phyloP scores from a whole-genome alignment of 2,329 filamentous ascomycete genomes.

The Epicoccum sorghinum region DNA sequence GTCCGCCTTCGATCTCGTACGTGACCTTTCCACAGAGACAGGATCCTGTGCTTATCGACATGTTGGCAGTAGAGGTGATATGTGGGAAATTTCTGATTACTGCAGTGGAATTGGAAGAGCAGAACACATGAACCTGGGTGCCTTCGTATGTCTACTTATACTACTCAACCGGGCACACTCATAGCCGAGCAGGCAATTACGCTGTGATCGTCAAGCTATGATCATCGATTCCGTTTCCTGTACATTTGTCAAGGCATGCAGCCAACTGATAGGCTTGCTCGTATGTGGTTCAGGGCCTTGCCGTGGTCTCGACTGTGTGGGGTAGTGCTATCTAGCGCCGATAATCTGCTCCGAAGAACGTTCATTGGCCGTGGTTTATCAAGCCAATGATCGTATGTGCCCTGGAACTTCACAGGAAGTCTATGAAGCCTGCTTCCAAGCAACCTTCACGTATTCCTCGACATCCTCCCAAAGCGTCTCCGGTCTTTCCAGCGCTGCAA shows the following conservation, averaged over 20 bases:
- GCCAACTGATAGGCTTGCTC: not conserved
- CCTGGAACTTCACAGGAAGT: too few relatives aligned
- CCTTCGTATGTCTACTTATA: not conserved
- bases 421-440: constrained; percentile 30
- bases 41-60: constrained; percentile 14
- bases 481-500: constrained; percentile 57
- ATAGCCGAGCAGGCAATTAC: not conserved
- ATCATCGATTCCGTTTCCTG: not conserved
- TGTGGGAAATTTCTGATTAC: not conserved
- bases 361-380: not conserved
- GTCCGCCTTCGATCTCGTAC: constrained; percentile 12
- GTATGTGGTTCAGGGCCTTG: not conserved
- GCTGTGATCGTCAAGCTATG: not conserved
- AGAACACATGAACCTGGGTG: too few relatives aligned
- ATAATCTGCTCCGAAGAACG: not conserved
- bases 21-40: constrained; percentile 16
- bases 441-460: constrained; percentile 50
- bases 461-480: constrained; percentile 52
- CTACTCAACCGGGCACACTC: not conserved
- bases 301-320: constrained; percentile 2
- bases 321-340: not conserved
- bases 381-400: too few relatives aligned
- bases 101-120: too few relatives aligned
- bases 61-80: not conserved
- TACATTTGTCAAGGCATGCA: constrained; percentile 10